phyloP scores from a whole-genome alignment of 2,329 filamentous ascomycete genomes.

The Ampelomyces quisqualis region DNA sequence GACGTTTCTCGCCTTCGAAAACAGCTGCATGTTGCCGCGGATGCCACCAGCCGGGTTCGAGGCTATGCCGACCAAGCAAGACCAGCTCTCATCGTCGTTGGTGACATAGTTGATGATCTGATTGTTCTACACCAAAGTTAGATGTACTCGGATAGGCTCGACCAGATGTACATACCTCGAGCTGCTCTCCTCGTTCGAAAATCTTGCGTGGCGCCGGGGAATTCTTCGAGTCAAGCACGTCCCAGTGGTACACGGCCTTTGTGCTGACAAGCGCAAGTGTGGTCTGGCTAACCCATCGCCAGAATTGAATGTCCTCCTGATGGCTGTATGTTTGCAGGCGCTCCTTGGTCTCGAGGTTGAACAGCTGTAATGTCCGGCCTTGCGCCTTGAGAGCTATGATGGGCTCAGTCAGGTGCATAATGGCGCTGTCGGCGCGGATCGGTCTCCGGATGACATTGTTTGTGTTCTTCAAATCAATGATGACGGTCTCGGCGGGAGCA shows the following conservation, averaged over 20 bases:
- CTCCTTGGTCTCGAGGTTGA: slow-evolving; percentile 87
- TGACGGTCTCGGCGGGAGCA: slow-evolving; percentile 89
- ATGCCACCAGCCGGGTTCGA: slow-evolving; percentile 90
- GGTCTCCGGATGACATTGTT: slow-evolving; percentile 93
- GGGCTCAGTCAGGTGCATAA: slow-evolving; percentile 97
- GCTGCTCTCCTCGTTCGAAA: slow-evolving; percentile 90
- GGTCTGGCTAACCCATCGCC: slow-evolving; percentile 96
- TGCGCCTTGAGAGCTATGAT: slow-evolving; percentile 97
- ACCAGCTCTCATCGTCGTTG: slow-evolving; percentile 95
- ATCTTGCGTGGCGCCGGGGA: slow-evolving; percentile 75
- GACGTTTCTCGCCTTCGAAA: slow-evolving; percentile 92
- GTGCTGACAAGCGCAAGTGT: slow-evolving; percentile 89
- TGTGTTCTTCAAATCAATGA: slow-evolving; percentile 94
- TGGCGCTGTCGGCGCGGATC: slow-evolving; percentile 98
- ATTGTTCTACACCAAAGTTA: slow-evolving; percentile 63
- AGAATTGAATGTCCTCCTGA: slow-evolving; percentile 97
- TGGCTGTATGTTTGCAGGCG: slow-evolving; percentile 97
- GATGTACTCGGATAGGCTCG: background rate
- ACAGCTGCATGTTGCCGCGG: slow-evolving; percentile 94
- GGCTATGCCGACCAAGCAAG: slow-evolving; percentile 94
- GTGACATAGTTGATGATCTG: slow-evolving; percentile 99
- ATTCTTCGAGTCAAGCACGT: slow-evolving; percentile 84
- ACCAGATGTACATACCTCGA: slow-evolving; percentile 62
- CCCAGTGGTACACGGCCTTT: slow-evolving; percentile 92
- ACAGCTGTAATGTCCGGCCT: slow-evolving; percentile 92